A percentile compares a stretch with the other conserved stretches of the same genome.
Conservation (phyloP, 1,284 basidiomycete genomes). For the Marasmius tenuissimus region DNA sequence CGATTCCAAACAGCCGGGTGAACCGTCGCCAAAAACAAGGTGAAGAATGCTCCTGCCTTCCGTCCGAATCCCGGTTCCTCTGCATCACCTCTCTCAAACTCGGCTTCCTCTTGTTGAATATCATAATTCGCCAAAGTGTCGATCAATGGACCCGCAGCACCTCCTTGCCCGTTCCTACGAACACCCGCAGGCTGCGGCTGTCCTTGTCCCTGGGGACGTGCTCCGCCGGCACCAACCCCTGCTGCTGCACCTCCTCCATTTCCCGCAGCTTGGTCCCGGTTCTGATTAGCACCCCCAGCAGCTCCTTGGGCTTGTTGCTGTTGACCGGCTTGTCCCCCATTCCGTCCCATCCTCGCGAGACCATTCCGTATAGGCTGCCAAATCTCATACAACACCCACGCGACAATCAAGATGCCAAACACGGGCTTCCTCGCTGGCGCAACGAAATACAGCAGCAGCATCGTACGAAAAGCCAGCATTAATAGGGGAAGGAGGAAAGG, state of each 20-base stretch:
- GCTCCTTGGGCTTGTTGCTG: not conserved
- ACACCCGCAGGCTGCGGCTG: not conserved
- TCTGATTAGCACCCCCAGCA: not conserved
- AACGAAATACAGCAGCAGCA: constrained; percentile 76
- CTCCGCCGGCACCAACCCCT: not conserved
- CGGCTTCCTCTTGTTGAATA: constrained; percentile 52
- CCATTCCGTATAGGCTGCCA: constrained; percentile 69
- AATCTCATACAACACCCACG: constrained; percentile 76
- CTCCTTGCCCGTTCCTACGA: not conserved
- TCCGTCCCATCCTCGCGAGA: constrained; percentile 37
- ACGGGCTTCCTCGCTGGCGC: constrained; percentile 74
- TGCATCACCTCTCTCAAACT: constrained; percentile 37
- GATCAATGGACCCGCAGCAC: constrained; percentile 30
- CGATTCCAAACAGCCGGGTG: constrained; percentile 78
- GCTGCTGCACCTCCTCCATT: not conserved
- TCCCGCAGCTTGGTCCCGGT: not conserved
- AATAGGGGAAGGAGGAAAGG: constrained; percentile 66
- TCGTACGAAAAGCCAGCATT: constrained; percentile 66
- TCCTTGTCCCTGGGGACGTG: not conserved
- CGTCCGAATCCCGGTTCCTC: constrained; percentile 46
- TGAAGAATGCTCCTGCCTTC: constrained; percentile 54
- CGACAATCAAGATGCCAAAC: constrained; percentile 63
- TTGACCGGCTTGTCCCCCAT: constrained; percentile 5
- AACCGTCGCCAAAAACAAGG: constrained; percentile 60
- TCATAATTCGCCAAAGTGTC: constrained; percentile 59